phyloP scores from a whole-genome alignment of 2,329 filamentous ascomycete genomes.

The Diaporthe aspalathi region DNA sequence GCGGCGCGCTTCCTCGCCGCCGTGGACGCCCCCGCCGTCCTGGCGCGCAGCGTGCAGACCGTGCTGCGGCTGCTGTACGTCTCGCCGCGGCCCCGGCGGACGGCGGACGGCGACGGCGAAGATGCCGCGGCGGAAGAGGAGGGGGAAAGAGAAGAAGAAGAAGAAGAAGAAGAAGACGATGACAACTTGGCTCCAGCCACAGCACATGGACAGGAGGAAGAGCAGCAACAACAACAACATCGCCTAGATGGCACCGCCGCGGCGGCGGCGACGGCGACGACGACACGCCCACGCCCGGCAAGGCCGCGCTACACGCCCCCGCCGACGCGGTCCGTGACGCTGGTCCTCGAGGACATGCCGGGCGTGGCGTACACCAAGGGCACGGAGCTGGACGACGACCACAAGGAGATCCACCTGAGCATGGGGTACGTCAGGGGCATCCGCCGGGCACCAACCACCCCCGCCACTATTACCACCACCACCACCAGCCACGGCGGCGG shows the following conservation, averaged over 20 bases:
- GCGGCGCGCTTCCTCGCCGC: constrained; percentile 74
- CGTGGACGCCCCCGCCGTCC: constrained; percentile 70
- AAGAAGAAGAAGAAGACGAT: too few species aligned
- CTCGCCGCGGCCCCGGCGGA: constrained; percentile 49
- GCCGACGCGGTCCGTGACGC: constrained; percentile 85
- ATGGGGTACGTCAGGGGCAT: constrained; percentile 76
- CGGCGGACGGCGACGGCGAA: constrained; percentile 48
- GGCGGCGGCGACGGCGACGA: neutral
- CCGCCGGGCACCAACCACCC: constrained; percentile 42
- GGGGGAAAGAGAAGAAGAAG: too few species aligned
- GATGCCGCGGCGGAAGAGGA: neutral
- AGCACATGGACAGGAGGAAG: too few species aligned
- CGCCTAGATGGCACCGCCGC: too few species aligned
- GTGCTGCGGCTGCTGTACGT: constrained; percentile 81
- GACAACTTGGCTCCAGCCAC: neutral
- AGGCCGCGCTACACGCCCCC: constrained; percentile 50
- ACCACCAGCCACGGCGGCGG: neutral
- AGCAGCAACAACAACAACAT: neutral
- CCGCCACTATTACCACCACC: constrained; percentile 38
- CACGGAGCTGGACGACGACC: constrained; percentile 37
- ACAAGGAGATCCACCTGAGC: constrained; percentile 68
- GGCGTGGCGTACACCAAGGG: constrained; percentile 89
- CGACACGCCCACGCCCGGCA: neutral
- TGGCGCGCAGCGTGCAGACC: constrained; percentile 71
- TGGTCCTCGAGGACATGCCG: constrained; percentile 81